Conservation (phyloP, 2,329 filamentous ascomycete genomes). For the Pleoardoris graminearum region DNA sequence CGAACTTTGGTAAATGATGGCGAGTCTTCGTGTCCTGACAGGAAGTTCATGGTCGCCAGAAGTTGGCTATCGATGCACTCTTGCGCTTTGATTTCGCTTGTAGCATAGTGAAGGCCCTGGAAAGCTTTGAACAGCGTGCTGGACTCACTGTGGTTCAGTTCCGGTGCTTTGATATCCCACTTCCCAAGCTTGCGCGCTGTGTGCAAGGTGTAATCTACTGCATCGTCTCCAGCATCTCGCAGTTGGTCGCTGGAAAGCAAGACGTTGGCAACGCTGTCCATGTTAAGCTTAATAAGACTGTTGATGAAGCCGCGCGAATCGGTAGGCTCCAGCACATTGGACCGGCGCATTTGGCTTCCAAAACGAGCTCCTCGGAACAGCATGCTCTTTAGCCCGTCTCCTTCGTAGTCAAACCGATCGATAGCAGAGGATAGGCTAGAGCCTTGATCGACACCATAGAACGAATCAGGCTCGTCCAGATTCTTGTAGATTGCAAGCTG, state of each 20-base stretch:
- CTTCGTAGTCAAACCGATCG: conserved; percentile 84
- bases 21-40: conserved; percentile 32
- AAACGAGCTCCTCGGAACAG: conserved; percentile 90
- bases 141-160: conserved; percentile 62
- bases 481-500: conserved; percentile 84
- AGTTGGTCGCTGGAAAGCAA: conserved; percentile 70
- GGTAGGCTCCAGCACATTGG: conserved; percentile 57
- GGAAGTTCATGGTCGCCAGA: conserved; percentile 49
- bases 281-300: conserved; percentile 77
- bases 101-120: conserved; percentile 73
- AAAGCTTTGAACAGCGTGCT: conserved; percentile 79
- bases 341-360: conserved; percentile 75
- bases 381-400: conserved; percentile 81
- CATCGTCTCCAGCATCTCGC: conserved; percentile 59
- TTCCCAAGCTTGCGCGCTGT: conserved; percentile 82
- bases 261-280: conserved; percentile 83
- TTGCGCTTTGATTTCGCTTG: conserved; percentile 58
- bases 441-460: conserved; percentile 84
- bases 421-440: conserved; percentile 78
- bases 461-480: conserved; percentile 93
- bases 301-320: conserved; percentile 74
- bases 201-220: conserved; percentile 72
- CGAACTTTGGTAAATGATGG: conserved; percentile 28
- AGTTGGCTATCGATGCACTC: conserved; percentile 65
- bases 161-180: conserved; percentile 84